A percentile compares a stretch with the other conserved stretches of the same genome.
Conservation (phyloP, 345 rosid genomes). For the Clausena lansium region DNA sequence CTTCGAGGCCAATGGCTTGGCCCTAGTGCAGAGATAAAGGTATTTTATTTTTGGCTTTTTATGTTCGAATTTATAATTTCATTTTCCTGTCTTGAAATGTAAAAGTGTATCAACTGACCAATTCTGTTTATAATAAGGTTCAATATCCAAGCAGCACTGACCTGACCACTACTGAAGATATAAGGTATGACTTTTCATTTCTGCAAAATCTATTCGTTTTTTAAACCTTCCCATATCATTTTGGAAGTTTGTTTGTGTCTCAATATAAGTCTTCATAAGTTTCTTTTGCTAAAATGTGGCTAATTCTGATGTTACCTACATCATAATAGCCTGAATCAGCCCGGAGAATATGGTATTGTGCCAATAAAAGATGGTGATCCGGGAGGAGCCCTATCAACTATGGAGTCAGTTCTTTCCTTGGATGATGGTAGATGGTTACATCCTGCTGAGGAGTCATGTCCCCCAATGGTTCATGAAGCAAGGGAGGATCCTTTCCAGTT, state of each 20-base stretch:
- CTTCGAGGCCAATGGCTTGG: slow-evolving; percentile 84
- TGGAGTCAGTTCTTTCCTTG: slow-evolving; percentile 86
- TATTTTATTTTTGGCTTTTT: slow-evolving; percentile 22
- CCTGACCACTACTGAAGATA: slow-evolving; percentile 42
- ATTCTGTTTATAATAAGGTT: slow-evolving; percentile 45
- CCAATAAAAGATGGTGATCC: slow-evolving; percentile 41
- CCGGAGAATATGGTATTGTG: slow-evolving; percentile 39
- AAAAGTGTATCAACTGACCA: slow-evolving; percentile 17
- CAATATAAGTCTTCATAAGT: not conserved
- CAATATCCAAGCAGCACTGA: slow-evolving; percentile 76
- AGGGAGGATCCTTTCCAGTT: slow-evolving; percentile 80
- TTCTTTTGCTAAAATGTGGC: slow-evolving; percentile 6
- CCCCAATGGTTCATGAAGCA: slow-evolving; percentile 48
- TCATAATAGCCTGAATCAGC: slow-evolving; percentile 47
- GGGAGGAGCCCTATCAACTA: slow-evolving; percentile 40
- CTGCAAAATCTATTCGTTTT: not conserved
- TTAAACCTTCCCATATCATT: not conserved
- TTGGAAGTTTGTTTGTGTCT: not conserved
- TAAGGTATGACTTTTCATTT: slow-evolving; percentile 38
- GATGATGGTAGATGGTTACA: slow-evolving; percentile 87
- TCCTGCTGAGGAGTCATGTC: slow-evolving; percentile 45
- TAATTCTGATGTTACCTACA: slow-evolving; percentile 22
- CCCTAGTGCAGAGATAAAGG: slow-evolving; percentile 77
- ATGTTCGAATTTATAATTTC: not conserved
- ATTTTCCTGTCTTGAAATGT: slow-evolving; percentile 16